Evolutionary conservation across 2,329 filamentous ascomycete genomes (phyloP).

Genomic region (Talaromyces sp.): DNA sequence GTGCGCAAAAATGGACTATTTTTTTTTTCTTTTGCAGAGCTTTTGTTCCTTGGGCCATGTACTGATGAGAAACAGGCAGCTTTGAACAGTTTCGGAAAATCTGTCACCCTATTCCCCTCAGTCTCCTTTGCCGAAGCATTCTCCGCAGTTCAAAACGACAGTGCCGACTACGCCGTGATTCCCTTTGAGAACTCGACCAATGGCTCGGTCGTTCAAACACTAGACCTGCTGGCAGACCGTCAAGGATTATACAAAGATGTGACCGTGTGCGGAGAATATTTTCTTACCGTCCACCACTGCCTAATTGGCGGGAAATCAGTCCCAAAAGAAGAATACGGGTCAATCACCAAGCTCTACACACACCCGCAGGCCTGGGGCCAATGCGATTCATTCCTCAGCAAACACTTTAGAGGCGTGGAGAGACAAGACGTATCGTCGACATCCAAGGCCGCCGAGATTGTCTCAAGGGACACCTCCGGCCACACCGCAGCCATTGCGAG

Average conservation of each 20-base stretch:
- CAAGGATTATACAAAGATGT: conserved; percentile 59
- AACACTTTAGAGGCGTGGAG: conserved; percentile 67
- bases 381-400: conserved; percentile 68
- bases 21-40: neutral
- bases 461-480: conserved; percentile 51
- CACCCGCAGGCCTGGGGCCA: conserved; percentile 96
- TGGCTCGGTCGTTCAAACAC: conserved; percentile 81
- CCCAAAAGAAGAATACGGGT: conserved; percentile 36
- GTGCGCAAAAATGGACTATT: conserved; percentile 31
- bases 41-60: neutral
- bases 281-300: conserved; percentile 83
- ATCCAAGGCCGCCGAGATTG: conserved; percentile 75
- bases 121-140: conserved; percentile 62
- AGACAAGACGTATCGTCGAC: conserved; percentile 80
- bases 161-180: conserved; percentile 68
- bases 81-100: conserved; percentile 43
- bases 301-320: conserved; percentile 48
- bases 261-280: conserved; percentile 74
- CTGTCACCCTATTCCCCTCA: conserved; percentile 27
- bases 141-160: conserved; percentile 62
- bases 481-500: conserved; percentile 72
- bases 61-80: conserved; percentile 43
- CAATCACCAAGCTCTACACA: conserved; percentile 74
- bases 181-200: conserved; percentile 97
- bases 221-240: conserved; percentile 81